Conservation (phyloP, 768 basidiomycete species). For the Cubamyces sp. region DNA sequence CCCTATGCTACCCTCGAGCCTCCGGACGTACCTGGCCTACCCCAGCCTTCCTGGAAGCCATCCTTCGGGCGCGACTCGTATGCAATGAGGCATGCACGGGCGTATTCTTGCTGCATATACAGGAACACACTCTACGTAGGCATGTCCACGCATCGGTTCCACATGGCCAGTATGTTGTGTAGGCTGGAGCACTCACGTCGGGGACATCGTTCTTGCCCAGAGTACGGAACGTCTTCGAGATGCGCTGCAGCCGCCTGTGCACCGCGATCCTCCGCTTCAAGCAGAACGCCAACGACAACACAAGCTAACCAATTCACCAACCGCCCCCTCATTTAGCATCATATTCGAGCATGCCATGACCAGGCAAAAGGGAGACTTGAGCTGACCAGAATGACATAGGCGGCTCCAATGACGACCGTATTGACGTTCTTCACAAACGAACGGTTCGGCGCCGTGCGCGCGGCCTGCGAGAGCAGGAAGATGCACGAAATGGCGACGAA, state of each 20-base stretch:
- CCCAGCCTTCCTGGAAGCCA: constrained; percentile 75
- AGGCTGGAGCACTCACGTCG: constrained; percentile 45
- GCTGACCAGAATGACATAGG: constrained; percentile 70
- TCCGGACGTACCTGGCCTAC: constrained; percentile 56
- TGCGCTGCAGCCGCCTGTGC: constrained; percentile 62
- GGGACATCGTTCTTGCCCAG: constrained; percentile 62
- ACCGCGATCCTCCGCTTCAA: constrained; percentile 72
- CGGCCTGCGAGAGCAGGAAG: constrained; percentile 71
- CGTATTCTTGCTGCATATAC: constrained; percentile 74
- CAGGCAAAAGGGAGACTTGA: neutral
- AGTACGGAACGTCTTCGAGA: constrained; percentile 62
- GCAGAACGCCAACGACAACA: constrained; percentile 63
- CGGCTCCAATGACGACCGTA: constrained; percentile 67
- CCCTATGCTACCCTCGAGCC: neutral
- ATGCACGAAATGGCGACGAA: constrained; percentile 66
- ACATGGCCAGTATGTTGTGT: neutral
- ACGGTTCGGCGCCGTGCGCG: constrained; percentile 59
- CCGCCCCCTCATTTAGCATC: constrained; percentile 27
- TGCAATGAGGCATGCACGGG: constrained; percentile 71
- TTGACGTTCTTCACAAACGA: constrained; percentile 69
- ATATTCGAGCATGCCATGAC: neutral
- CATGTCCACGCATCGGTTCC: constrained; percentile 1
- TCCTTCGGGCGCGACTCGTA: constrained; percentile 73
- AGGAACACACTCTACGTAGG: constrained; percentile 59
- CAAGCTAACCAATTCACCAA: constrained; percentile 41